phyloP scores from a whole-genome alignment of 768 basidiomycete species.

The Asterophora parasitica region DNA sequence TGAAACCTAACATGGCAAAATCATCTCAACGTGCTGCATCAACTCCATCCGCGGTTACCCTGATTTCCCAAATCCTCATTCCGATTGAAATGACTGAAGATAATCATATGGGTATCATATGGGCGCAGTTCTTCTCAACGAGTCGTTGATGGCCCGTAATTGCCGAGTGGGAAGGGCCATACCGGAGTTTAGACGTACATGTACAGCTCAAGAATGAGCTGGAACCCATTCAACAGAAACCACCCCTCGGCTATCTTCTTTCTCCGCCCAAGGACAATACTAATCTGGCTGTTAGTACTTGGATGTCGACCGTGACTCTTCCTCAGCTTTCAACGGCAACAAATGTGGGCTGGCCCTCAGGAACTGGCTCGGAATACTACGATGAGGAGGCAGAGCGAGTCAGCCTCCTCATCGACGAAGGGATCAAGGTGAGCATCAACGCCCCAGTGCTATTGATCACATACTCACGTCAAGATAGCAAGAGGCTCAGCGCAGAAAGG shows the following conservation, averaged over 20 bases:
- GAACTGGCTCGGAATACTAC: slow-evolving; percentile 6
- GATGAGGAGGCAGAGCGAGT: slow-evolving; percentile 9
- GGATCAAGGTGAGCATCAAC: slow-evolving; percentile 9
- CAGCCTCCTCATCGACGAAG: slow-evolving; percentile 15
- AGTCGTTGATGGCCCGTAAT: slow-evolving; percentile 3
- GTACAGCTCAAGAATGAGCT: neutral
- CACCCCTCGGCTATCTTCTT: neutral
- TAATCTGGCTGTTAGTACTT: neutral
- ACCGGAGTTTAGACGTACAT: slow-evolving; percentile 4
- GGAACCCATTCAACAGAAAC: neutral
- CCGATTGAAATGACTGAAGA: neutral
- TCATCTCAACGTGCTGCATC: neutral
- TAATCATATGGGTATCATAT: too few species aligned
- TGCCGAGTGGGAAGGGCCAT: neutral
- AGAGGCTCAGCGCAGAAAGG: slow-evolving; percentile 11
- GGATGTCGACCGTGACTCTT: slow-evolving; percentile 4
- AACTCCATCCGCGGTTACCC: too few species aligned
- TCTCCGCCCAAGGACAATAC: neutral
- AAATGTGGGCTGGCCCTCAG: slow-evolving; percentile 8
- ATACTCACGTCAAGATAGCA: slow-evolving; percentile 4
- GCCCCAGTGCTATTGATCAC: neutral
- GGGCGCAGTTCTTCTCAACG: neutral
- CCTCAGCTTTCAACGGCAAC: neutral
- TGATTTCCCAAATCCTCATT: too few species aligned
- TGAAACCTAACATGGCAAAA: neutral